Conservation (phyloP, 2,329 filamentous ascomycete species). For the Trichoderma pleuroti region DNA sequence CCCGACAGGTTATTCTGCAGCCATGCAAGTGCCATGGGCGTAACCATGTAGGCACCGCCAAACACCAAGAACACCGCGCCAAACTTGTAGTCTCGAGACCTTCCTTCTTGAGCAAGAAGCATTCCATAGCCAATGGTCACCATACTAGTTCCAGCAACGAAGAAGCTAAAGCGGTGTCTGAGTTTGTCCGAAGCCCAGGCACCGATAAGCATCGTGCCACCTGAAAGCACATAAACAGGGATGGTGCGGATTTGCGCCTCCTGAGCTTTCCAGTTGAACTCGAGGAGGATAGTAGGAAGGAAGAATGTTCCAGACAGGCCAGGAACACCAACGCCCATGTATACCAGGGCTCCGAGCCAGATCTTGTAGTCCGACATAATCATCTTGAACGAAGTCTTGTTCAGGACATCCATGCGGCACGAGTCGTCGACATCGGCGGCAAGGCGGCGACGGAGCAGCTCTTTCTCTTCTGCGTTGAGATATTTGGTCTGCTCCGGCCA, state of each 20-base stretch:
- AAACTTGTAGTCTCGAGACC: slow-evolving; percentile 41
- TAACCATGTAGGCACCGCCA: slow-evolving; percentile 47
- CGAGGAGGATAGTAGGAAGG: slow-evolving; percentile 37
- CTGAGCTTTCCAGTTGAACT: slow-evolving; percentile 35
- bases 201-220: slow-evolving; percentile 28
- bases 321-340: slow-evolving; percentile 42
- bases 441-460: slow-evolving; percentile 32
- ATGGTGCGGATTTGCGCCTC: slow-evolving; percentile 37
- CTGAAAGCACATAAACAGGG: slow-evolving; percentile 37
- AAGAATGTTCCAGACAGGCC: slow-evolving; percentile 42
- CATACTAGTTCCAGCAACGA: slow-evolving; percentile 37
- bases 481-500: slow-evolving; percentile 38
- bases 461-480: slow-evolving; percentile 25
- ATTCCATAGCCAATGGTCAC: slow-evolving; percentile 52
- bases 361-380: slow-evolving; percentile 47
- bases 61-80: slow-evolving; percentile 44
- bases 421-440: slow-evolving; percentile 41
- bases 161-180: slow-evolving; percentile 49
- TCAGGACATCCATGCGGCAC: slow-evolving; percentile 50
- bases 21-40: slow-evolving; percentile 55
- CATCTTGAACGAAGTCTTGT: slow-evolving; percentile 44
- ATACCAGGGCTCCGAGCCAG: slow-evolving; percentile 37
- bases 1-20: slow-evolving; percentile 58
- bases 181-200: slow-evolving; percentile 47
- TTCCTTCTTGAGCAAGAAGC: slow-evolving; percentile 37